Percentiles rank a stretch among this genome's conserved stretches.
phyloP scores from a whole-genome alignment of 768 basidiomycete genomes.

The Mycena vitilis region DNA sequence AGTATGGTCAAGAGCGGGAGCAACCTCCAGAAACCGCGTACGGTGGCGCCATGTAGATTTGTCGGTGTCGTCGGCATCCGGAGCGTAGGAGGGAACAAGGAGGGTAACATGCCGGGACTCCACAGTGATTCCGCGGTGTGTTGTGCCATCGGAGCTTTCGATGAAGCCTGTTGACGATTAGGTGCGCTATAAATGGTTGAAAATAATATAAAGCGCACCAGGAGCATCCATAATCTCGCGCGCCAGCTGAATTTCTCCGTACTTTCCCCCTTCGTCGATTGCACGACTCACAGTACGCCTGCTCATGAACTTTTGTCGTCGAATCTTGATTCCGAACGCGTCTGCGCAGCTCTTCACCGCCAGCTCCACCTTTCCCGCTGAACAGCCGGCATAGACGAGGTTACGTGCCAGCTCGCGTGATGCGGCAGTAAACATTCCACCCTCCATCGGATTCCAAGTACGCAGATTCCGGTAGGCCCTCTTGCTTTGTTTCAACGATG shows the following conservation, averaged over 20 bases:
- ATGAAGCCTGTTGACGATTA: constrained; percentile 31
- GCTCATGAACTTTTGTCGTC: constrained; percentile 27
- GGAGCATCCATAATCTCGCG: constrained; percentile 18
- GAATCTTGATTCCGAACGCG: constrained; percentile 11
- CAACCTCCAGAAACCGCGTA: constrained; percentile 18
- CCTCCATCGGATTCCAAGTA: constrained; percentile 5
- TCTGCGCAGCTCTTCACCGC: constrained; percentile 14
- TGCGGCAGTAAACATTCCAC: neutral
- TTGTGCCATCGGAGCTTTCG: constrained; percentile 42
- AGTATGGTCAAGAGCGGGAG: constrained; percentile 19
- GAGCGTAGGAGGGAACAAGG: constrained; percentile 30
- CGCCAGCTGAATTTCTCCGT: constrained; percentile 35
- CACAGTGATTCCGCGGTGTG: constrained; percentile 38
- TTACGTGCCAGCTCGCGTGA: constrained; percentile 15
- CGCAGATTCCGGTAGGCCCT: too few species aligned
- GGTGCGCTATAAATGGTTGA: too few species aligned
- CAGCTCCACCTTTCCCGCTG: constrained; percentile 16
- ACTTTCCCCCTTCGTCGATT: constrained; percentile 34
- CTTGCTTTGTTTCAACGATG: neutral
- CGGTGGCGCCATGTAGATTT: constrained; percentile 33
- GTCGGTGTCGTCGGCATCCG: constrained; percentile 34
- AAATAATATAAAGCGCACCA: neutral
- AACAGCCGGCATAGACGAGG: constrained; percentile 9
- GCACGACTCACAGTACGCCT: constrained; percentile 26
- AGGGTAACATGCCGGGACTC: constrained; percentile 38